A percentile compares a stretch with the other conserved stretches of the same genome.
Conservation (phyloP, 2,329 filamentous ascomycete species). For the Xylariaceae sp. region DNA sequence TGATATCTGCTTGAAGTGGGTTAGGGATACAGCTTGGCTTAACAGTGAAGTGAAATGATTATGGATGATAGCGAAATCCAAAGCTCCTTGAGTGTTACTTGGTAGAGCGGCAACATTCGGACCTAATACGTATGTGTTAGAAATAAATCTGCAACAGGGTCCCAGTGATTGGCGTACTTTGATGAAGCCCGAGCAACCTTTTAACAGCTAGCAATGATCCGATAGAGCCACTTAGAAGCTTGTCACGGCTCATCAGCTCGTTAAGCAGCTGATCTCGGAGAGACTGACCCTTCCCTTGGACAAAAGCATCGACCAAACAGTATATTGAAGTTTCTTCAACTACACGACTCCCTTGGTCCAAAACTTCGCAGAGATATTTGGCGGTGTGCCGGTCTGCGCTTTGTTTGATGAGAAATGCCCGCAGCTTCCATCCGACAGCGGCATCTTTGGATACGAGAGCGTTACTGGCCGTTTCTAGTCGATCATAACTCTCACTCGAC, state of each 20-base stretch:
- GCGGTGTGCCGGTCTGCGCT: constrained; percentile 29
- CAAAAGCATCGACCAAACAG: constrained; percentile 37
- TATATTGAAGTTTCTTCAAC: constrained; percentile 33
- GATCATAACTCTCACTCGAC: constrained; percentile 27
- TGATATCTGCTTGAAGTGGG: constrained; percentile 38
- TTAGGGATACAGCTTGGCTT: constrained; percentile 30
- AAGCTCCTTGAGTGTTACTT: constrained; percentile 12
- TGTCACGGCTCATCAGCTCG: constrained; percentile 28
- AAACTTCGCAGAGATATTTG: constrained; percentile 24
- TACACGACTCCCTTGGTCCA: constrained; percentile 28
- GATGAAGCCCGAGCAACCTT: constrained; percentile 33
- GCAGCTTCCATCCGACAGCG: constrained; percentile 39
- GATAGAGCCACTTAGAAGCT: constrained; percentile 30
- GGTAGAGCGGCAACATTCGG: constrained; percentile 6
- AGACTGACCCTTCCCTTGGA: constrained; percentile 28
- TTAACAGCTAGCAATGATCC: constrained; percentile 34
- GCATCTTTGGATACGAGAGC: constrained; percentile 26
- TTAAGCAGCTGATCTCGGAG: constrained; percentile 30
- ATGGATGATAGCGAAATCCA: constrained; percentile 37
- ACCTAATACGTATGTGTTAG: constrained; percentile 29
- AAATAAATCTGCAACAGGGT: too few relatives aligned
- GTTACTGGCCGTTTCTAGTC: constrained; percentile 32
- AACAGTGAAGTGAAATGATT: constrained; percentile 34
- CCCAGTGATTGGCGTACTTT: constrained; percentile 28
- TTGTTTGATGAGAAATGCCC: constrained; percentile 37